phyloP scores from a whole-genome alignment of 306 rosid species.

The Prinsepia uniflora region DNA sequence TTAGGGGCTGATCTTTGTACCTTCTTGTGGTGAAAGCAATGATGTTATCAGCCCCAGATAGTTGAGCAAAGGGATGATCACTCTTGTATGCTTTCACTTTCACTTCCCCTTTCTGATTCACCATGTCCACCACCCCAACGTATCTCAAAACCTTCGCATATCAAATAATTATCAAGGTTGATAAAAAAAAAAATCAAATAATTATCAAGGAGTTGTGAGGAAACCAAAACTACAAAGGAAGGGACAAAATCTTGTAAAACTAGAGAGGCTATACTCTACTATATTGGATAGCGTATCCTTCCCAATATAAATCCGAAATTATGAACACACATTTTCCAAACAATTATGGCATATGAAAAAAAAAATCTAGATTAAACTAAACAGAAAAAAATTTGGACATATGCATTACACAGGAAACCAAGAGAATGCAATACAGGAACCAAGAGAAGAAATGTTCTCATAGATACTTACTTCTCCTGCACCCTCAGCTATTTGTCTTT shows the following conservation, averaged over 20 bases:
- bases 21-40: constrained; percentile 89
- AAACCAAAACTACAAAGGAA: background rate
- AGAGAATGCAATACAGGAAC: background rate
- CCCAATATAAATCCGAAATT: background rate
- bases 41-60: constrained; percentile 88
- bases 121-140: constrained; percentile 91
- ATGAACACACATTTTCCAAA: background rate
- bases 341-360: background rate
- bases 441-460: background rate
- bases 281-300: background rate
- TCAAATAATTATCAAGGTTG: constrained; percentile 4
- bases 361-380: background rate
- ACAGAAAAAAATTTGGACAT: background rate
- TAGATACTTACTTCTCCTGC: constrained; percentile 82
- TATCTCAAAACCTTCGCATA: constrained; percentile 85
- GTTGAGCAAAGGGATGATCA: constrained; percentile 95
- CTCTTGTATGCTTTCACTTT: constrained; percentile 74
- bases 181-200: no score
- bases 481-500: constrained; percentile 70
- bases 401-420: background rate
- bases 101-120: constrained; percentile 58
- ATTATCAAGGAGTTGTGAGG: constrained; percentile 4
- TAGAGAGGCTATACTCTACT: no score
- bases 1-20: constrained; percentile 76
- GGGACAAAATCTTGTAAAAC: no score